Base-by-base conservation (phyloP, 1,139 yeast species). In the Hemisphaericaspora xylanilytica region DNA sequence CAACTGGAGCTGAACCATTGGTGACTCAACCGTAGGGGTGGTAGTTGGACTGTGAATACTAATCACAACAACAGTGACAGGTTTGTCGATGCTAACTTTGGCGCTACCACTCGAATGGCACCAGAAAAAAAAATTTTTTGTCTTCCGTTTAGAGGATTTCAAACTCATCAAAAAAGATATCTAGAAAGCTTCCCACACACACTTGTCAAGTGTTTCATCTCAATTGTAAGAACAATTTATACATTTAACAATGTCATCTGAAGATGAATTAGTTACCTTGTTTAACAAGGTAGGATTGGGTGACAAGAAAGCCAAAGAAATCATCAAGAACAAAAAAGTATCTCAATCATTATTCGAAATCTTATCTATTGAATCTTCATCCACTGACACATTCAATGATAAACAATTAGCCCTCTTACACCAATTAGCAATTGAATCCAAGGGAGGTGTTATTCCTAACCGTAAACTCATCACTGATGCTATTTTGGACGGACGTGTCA, bases 291-390 rank as follows among this genome's bases (percentile, higher is more conserved):
- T 85, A 43, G 96, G 96, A 13, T 77, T 87, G 49, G 78, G 75
- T 49, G 94, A 84, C 18, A 73, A 80, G 50, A 82, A 83, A 58
- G 64, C 82, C 39, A 73, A 75, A 36, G 97, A 92, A 57, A 81
- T 88, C 41, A 61, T 79, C 43, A 90, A 87, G 61, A 92, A 92
- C 67, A 81, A 83, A 58, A 89, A 89, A 59, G 95, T 89, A 27
- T 78, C 94, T 14, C 67, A 68, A 26, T 78, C 95, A 1, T 73
- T 92, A 42, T 73, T 70, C 29, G 76, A 75, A 31, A 75, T 89
- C 43, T 68, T 85, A 38, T 36, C 45, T 30, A 12, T 71, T 43
- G 77, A 73, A 26, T 29, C 48, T 33, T 70, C 9, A 50, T 45
- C 18, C 44, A 42, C 7, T 33, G 8, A 20, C 8, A n/a, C 46